Base-by-base conservation (phyloP, 2,329 filamentous ascomycete species). In the Exophiala phaeomuriformis region DNA sequence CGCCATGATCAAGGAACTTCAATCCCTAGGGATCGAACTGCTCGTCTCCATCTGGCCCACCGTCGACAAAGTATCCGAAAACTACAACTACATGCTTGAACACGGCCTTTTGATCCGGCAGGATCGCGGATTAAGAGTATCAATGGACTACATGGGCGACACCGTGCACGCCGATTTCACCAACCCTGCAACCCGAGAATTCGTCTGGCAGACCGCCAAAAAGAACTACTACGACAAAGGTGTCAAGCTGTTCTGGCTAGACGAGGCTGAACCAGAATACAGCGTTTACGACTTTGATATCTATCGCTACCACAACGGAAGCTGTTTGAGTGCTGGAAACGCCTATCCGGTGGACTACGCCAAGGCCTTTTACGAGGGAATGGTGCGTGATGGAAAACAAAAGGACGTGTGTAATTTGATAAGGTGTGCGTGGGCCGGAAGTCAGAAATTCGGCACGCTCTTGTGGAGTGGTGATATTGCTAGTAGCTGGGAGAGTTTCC, bases 1-100 rank as follows among this genome's bases (percentile, higher is more conserved):
- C 43, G 78, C 78, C 2, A 86, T 86, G 83, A 71, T 85, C 27
- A 69, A 72, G 37, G 82, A 85, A 64, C 72, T 85, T 1, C 72
- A 78, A 40, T 71, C 75, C 0, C 66, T 86, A 55, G 72, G 74
- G 0, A 77, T 85, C 43, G 81, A 86, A 62, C 72, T 85, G 2
- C 85, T 86, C 81, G 80, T 86, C 0, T 84, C 81, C 0, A 77
- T 86, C 59, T 86, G 83, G 83, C 83, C 83, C 0, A 85, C 81
- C 0, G 81, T 86, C 1, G 80, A 85, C 49, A 74, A 72, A 8
- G 63, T 66, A 1, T 81, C 77, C 0, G 77, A 81, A 40, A 84
- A 84, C 64, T 85, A 77, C 61, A 61, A 72, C 0, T 77, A 84
- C 57, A 84, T 85, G 80, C 67, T 82, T 0, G 78, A 81, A 51